Conservation (phyloP, 108 stramenopile genomes). For the Mayamaea pseudoterrestris region DNA sequence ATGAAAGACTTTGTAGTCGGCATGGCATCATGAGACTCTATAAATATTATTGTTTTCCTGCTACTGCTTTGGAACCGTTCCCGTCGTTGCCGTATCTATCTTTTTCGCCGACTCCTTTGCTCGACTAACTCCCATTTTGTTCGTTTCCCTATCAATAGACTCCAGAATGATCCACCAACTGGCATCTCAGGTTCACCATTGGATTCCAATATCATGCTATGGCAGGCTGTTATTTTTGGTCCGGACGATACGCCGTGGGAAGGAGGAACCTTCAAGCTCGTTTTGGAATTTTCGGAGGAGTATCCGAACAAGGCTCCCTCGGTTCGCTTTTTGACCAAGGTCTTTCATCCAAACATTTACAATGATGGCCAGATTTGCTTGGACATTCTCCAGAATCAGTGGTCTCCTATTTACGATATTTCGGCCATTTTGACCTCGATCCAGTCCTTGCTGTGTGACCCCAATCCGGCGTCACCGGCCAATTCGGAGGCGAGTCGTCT, state of each 20-base stretch:
- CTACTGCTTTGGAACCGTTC: not conserved
- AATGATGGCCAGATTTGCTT: conserved; percentile 96
- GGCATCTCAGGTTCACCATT: conserved; percentile 98
- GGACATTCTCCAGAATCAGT: conserved; percentile 99
- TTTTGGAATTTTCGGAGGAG: conserved; percentile 97
- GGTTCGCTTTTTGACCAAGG: conserved; percentile 95
- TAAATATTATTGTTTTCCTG: not conserved
- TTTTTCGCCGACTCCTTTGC: not conserved
- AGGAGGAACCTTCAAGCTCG: conserved; percentile 91
- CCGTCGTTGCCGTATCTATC: not conserved
- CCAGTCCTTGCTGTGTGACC: conserved; percentile 97
- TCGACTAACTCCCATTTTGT: not conserved
- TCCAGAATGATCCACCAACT: conserved; percentile 96
- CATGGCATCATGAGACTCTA: not conserved
- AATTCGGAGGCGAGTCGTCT: conserved; percentile 95
- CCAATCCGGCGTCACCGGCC: conserved; percentile 96
- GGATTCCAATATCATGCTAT: conserved; percentile 96
- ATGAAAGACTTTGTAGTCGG: not conserved
- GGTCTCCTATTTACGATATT: conserved; percentile 99
- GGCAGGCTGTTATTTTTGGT: conserved; percentile 98
- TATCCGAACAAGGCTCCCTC: conserved; percentile 98
- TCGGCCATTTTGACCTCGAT: conserved; percentile 98
- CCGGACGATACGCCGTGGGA: conserved; percentile 99
- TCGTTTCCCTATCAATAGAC: conserved; percentile 24
- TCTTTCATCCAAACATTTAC: conserved; percentile 99